phyloP scores from a whole-genome alignment of 192 early-diverging fungal genomes.

The Powellomyces hirtus region DNA sequence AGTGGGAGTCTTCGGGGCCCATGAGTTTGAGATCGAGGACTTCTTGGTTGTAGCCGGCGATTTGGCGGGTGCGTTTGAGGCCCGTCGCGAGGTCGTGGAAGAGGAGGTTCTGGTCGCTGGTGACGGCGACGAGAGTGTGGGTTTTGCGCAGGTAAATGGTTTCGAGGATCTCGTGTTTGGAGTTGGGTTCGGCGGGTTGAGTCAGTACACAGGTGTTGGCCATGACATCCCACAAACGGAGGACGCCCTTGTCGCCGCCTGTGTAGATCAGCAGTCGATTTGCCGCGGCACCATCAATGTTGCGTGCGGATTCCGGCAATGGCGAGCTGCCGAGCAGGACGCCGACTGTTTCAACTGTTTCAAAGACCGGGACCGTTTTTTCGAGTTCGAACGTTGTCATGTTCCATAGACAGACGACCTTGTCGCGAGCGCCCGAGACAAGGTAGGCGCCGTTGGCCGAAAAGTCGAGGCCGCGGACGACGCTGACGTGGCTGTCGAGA shows the following conservation, averaged over 20 bases:
- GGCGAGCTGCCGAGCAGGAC: constrained; percentile 49
- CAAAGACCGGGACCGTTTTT: constrained; percentile 85
- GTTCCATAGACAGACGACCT: constrained; percentile 88
- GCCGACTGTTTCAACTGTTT: constrained; percentile 84
- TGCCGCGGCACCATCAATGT: neutral
- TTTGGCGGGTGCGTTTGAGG: constrained; percentile 63
- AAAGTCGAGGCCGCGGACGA: constrained; percentile 87
- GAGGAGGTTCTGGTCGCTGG: constrained; percentile 89
- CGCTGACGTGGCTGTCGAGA: constrained; percentile 82
- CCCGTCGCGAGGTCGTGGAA: constrained; percentile 60
- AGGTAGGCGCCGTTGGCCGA: constrained; percentile 66
- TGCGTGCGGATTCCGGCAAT: neutral
- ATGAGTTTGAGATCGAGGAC: constrained; percentile 82
- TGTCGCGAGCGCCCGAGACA: constrained; percentile 85
- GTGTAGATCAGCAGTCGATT: constrained; percentile 70
- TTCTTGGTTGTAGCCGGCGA: constrained; percentile 96
- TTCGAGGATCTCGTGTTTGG: constrained; percentile 74
- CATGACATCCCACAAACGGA: constrained; percentile 86
- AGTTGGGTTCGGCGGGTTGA: constrained; percentile 68
- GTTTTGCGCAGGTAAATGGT: constrained; percentile 55
- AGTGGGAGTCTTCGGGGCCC: constrained; percentile 65
- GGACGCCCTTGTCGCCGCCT: constrained; percentile 77
- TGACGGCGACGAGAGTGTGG: constrained; percentile 68
- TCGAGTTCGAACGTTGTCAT: constrained; percentile 59
- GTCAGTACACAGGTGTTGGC: constrained; percentile 67